These are phyloP conservation scores for Loxodes magnus DNA, from an alignment of 73 alveolate genomes.

Conservation along the genomic window DNA sequence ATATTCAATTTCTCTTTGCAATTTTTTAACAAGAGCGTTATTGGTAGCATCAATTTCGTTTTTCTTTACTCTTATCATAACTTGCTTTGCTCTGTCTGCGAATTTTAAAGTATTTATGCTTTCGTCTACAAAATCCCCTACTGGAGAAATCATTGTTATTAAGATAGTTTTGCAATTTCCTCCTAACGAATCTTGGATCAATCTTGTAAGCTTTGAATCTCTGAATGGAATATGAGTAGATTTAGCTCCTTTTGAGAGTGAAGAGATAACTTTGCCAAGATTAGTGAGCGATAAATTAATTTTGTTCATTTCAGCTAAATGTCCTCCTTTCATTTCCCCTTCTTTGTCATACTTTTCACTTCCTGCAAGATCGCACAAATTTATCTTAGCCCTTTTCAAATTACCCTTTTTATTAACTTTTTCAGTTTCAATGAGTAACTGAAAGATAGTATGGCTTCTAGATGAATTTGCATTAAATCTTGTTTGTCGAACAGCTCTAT, in stretches of 20 bases:
- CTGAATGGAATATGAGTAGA: constrained; percentile 70
- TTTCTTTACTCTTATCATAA: constrained; percentile 47
- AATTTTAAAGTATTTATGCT: constrained; percentile 70
- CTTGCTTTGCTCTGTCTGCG: constrained; percentile 84
- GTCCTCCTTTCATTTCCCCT: constrained; percentile 49
- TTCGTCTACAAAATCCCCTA: constrained; percentile 59
- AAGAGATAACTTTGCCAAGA: constrained; percentile 79
- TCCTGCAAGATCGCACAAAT: constrained; percentile 96
- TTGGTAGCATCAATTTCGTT: constrained; percentile 69
- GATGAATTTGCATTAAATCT: constrained; percentile 80
- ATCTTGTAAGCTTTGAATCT: constrained; percentile 80
- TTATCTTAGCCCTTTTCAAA: constrained; percentile 58
- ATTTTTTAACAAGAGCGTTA: constrained; percentile 60
- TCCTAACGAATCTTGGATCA: constrained; percentile 72
- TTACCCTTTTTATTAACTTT: constrained; percentile 64
- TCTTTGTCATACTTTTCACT: constrained; percentile 77
- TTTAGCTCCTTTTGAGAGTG: constrained; percentile 20
- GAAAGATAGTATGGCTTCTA: constrained; percentile 88
- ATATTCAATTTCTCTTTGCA: constrained; percentile 60
- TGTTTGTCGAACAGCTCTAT: constrained; percentile 84
- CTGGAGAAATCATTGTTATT: constrained; percentile 74
- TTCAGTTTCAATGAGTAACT: constrained; percentile 63
- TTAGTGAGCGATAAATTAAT: constrained; percentile 71
- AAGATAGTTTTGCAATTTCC: constrained; percentile 69
- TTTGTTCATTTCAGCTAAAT: constrained; percentile 61